Evolutionary conservation across 306 rosid genomes (phyloP).

Genomic region (Spatholobus suberectus): DNA sequence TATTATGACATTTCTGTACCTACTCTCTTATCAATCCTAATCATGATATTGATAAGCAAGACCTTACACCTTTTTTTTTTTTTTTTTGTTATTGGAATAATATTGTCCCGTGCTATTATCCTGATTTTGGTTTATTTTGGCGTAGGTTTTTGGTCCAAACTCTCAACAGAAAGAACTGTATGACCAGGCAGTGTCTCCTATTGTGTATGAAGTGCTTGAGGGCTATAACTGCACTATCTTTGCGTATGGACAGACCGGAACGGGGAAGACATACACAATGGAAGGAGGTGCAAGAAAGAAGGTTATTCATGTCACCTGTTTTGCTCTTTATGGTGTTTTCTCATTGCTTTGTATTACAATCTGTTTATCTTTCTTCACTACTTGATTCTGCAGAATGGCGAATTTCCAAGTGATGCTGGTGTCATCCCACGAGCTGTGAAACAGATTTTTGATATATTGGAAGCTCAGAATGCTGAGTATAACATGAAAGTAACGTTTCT

Average conservation of each 20-base stretch:
- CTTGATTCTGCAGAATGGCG: slow-evolving; percentile 77
- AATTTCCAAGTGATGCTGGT: slow-evolving; percentile 97
- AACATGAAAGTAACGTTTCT: slow-evolving; percentile 97
- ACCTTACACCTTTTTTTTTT: neutral
- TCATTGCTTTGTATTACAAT: slow-evolving; percentile 8
- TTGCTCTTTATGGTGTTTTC: neutral
- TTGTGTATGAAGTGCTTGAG: slow-evolving; percentile 95
- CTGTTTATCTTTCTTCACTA: slow-evolving; percentile 6
- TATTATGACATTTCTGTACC: slow-evolving; percentile 4
- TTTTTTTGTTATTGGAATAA: neutral
- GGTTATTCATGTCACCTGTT: slow-evolving; percentile 51
- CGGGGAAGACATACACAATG: slow-evolving; percentile 98
- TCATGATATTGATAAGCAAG: neutral
- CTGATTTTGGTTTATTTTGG: slow-evolving; percentile 46
- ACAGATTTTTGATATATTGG: slow-evolving; percentile 93
- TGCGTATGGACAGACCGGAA: slow-evolving; percentile 99
- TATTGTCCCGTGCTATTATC: slow-evolving; percentile 25
- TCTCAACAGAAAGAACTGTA: slow-evolving; percentile 91
- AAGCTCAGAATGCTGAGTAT: slow-evolving; percentile 95
- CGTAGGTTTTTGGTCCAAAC: slow-evolving; percentile 90
- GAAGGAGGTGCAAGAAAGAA: slow-evolving; percentile 99
- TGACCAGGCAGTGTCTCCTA: slow-evolving; percentile 96
- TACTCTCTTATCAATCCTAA: slow-evolving; percentile 4
- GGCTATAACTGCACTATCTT: slow-evolving; percentile 98
- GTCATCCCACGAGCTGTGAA: slow-evolving; percentile 98